These are phyloP conservation scores for Capsicum baccatum DNA, from an alignment of 257 asterid genomes.

Conservation along the genomic window DNA sequence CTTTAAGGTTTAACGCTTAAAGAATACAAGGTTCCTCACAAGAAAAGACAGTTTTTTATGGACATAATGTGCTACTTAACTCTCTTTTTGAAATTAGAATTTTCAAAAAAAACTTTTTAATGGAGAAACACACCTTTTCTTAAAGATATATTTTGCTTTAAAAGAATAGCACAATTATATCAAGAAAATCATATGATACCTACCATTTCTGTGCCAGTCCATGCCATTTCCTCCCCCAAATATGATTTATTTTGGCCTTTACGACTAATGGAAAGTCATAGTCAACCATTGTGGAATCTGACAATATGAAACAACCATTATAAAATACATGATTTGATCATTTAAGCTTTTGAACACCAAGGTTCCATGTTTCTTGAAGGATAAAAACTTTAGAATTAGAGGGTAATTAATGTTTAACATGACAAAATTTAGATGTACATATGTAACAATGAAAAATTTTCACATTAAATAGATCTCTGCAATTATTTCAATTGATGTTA, in stretches of 20 bases:
- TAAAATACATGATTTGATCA: too few species aligned
- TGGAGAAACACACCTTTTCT: not conserved
- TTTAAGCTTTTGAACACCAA: too few species aligned
- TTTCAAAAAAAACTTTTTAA: not conserved
- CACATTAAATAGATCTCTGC: constrained; percentile 66
- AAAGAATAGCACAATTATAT: not conserved
- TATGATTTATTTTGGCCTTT: too few species aligned
- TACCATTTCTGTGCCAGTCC: constrained; percentile 66
- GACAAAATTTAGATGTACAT: not conserved
- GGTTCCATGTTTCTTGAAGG: not conserved
- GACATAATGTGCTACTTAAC: not conserved
- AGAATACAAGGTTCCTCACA: not conserved
- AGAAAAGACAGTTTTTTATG: not conserved
- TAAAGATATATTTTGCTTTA: not conserved
- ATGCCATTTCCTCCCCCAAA: too few species aligned
- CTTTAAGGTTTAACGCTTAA: not conserved
- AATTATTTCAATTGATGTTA: constrained; percentile 80
- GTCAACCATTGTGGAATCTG: too few species aligned
- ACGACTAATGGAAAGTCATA: too few species aligned
- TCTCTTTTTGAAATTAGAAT: not conserved
- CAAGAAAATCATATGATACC: constrained; percentile 32
- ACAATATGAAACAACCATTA: too few species aligned
- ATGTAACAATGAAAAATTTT: not conserved
- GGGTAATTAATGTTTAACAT: not conserved
- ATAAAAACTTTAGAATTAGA: not conserved